Percentiles rank a stretch among this genome's conserved stretches.
Conservation (phyloP, 2,329 filamentous ascomycete species). For the Aspergillus sp. region DNA sequence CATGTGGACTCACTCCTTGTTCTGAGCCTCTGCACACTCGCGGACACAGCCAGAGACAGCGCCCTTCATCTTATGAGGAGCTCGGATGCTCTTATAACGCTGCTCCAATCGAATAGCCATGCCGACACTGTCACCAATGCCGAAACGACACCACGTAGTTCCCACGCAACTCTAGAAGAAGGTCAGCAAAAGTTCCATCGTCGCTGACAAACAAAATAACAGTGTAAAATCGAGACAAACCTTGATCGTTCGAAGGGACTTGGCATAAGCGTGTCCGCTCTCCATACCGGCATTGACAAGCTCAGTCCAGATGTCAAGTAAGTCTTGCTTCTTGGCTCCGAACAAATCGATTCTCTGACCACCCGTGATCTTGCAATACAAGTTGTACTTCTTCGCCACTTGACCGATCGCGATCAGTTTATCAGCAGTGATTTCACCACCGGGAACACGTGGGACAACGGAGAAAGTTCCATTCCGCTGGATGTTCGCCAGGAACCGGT, state of each 20-base stretch:
- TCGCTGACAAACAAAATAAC: too few species aligned
- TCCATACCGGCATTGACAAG: constrained; percentile 84
- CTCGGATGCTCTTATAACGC: constrained; percentile 86
- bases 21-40: constrained; percentile 89
- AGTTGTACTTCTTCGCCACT: constrained; percentile 76
- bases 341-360: constrained; percentile 93
- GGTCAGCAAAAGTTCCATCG: constrained; percentile 4
- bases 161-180: constrained; percentile 72
- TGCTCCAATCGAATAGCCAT: constrained; percentile 87
- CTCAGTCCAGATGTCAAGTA: constrained; percentile 76
- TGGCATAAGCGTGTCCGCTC: constrained; percentile 86
- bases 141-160: constrained; percentile 86
- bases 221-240: constrained; percentile 13
- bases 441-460: constrained; percentile 78
- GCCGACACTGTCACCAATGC: constrained; percentile 84
- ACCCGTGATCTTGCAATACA: constrained; percentile 91
- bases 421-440: constrained; percentile 82
- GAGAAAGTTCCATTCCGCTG: constrained; percentile 90
- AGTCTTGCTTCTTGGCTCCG: constrained; percentile 81
- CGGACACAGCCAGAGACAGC: constrained; percentile 89
- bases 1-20: constrained; percentile 67
- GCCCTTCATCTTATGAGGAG: constrained; percentile 87
- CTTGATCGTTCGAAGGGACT: constrained; percentile 83
- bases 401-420: constrained; percentile 79
- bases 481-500: constrained; percentile 83